Evolutionary conservation across 345 rosid genomes (phyloP).

Genomic region (Heritiera littoralis): DNA sequence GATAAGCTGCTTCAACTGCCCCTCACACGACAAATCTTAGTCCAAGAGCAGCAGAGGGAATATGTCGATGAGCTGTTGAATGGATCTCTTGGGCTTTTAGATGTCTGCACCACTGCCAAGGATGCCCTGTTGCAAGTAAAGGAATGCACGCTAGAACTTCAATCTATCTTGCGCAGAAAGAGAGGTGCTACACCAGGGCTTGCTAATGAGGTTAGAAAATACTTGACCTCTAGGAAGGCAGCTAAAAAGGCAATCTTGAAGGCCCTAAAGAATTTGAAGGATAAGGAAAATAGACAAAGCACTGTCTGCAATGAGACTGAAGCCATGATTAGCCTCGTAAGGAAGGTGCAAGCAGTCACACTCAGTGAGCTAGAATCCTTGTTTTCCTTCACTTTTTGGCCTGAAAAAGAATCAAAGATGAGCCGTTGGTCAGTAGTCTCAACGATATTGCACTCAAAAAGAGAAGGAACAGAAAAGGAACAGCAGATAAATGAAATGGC

Average conservation of each 20-base stretch:
- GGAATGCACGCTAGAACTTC: slow-evolving; percentile 31
- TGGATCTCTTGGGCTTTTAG: slow-evolving; percentile 33
- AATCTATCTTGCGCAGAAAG: slow-evolving; percentile 37
- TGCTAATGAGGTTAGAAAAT: slow-evolving; percentile 26
- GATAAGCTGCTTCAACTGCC: slow-evolving; percentile 23
- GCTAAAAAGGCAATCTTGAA: slow-evolving; percentile 28
- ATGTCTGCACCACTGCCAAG: slow-evolving; percentile 31
- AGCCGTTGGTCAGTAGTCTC: too few relatives aligned
- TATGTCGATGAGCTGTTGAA: slow-evolving; percentile 28
- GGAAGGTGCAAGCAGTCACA: slow-evolving; percentile 26
- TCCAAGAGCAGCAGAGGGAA: slow-evolving; percentile 23
- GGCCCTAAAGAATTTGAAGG: slow-evolving; percentile 21
- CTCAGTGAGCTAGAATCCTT: slow-evolving; percentile 19
- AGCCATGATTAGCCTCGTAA: background rate
- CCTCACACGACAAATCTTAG: slow-evolving; percentile 18
- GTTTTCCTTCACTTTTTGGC: too few relatives aligned
- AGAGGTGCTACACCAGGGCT: slow-evolving; percentile 19
- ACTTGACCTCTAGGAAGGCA: slow-evolving; percentile 18
- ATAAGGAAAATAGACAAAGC: background rate
- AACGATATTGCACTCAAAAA: background rate
- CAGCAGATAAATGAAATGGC: slow-evolving; percentile 18
- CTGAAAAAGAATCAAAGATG: too few relatives aligned
- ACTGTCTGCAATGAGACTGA: background rate
- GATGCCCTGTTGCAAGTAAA: slow-evolving; percentile 36
- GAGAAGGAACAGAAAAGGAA: background rate